Evolutionary conservation across 75 land plant species (phyloP), one percentile per base, ranked within the genome.

Genomic region (Sequoiadendron giganteum): DNA sequence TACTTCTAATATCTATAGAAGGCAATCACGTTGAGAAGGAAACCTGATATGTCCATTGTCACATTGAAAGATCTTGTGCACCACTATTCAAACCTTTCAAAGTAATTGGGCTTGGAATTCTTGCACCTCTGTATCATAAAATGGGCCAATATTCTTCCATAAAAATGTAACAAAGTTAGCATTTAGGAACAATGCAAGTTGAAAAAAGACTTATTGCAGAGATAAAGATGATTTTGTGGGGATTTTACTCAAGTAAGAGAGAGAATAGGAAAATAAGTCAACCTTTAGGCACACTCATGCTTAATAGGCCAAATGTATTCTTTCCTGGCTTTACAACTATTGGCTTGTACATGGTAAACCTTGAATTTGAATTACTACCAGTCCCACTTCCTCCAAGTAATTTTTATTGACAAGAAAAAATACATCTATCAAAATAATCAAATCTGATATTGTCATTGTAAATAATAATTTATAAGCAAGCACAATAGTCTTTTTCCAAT

Each of bases 211-310:
- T 65, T 65, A 65, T 65, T 25, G 28, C 28, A 65, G 58, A 56
- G 16, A 56, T 16, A 56, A 56, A 56, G 58, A 56, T 56, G 58
- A 15, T 56, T 56, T 18, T 56, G 1, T 52, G 11, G 19, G 19
- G 4, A 7, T 21, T 65, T 25, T 25, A 65, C 70, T 65, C 1
- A 5, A 34, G 28, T 14, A 16, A 38, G 76, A 19, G 30, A 40
- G 5, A 87, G 83, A 43, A n/a, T 54, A 87, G 38, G 30, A 16
- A 72, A 87, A 82, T 65, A 86, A 83, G 2, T 90, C 28, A 38
- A 93, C 94, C 96, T 95, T 93, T 42, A 95, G 58, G 45, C 96
- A 95, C 72, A 95, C 87, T 95, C 94, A 93, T 91, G 82, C 93
- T 91, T 80, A 95, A 85, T 21, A 95, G 55, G 80, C 90, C 95